phyloP scores from a whole-genome alignment of 2,329 filamentous ascomycete species.

The Aspergillus alliaceus region DNA sequence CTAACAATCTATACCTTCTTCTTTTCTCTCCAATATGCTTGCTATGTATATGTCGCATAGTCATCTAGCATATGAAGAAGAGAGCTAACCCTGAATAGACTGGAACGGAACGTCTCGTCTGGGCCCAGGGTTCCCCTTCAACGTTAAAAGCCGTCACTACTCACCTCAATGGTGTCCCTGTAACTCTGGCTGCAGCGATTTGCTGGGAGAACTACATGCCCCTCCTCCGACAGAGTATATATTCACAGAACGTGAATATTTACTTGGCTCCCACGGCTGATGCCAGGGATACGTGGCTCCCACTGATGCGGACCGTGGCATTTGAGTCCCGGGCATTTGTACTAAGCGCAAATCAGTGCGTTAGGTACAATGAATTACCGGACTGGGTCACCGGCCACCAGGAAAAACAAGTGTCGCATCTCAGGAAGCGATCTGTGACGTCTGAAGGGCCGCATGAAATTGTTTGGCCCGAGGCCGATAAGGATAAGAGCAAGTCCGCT shows the following conservation, averaged over 20 bases:
- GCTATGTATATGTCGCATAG: background rate
- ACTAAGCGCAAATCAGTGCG: slow-evolving; percentile 80
- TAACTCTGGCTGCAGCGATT: slow-evolving; percentile 83
- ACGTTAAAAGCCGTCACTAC: slow-evolving; percentile 79
- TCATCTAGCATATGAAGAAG: no score
- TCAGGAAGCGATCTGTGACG: slow-evolving; percentile 27
- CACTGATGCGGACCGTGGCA: slow-evolving; percentile 78
- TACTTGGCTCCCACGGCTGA: slow-evolving; percentile 92
- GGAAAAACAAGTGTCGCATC: background rate
- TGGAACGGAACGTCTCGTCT: slow-evolving; percentile 77
- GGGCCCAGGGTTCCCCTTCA: slow-evolving; percentile 79
- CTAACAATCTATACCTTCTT: background rate
- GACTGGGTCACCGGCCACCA: slow-evolving; percentile 51
- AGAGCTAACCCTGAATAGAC: slow-evolving; percentile 51
- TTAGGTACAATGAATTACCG: slow-evolving; percentile 59
- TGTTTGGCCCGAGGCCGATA: slow-evolving; percentile 37
- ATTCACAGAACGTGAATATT: slow-evolving; percentile 86
- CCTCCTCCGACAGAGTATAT: slow-evolving; percentile 76
- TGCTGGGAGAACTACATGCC: slow-evolving; percentile 99
- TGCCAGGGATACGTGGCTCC: slow-evolving; percentile 75
- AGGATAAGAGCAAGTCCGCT: background rate
- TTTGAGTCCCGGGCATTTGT: slow-evolving; percentile 84
- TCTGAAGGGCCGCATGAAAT: slow-evolving; percentile 49
- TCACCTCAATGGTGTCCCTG: slow-evolving; percentile 71
- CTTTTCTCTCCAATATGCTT: background rate